Evolutionary conservation across 192 early-diverging fungal species (phyloP), one percentile per base, ranked within the genome.

Genomic region (Piromyces sp.): DNA sequence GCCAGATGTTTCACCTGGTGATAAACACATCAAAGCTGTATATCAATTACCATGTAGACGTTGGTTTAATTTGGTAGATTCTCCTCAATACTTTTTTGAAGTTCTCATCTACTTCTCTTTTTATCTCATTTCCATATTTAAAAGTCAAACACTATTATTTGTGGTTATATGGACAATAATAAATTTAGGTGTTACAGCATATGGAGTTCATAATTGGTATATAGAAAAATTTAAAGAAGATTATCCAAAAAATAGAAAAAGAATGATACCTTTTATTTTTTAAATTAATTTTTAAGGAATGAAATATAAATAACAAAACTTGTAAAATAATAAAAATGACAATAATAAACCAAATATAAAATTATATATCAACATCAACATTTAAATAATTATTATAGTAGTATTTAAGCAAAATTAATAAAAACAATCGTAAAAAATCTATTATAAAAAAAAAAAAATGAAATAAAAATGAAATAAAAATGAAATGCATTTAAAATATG

Each of bases 11-110:
- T 79, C 58, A 79, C 30, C 33, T 26, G 17, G 51, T 13, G 81
- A 79, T 81, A 79, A 30, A 22, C 2, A 30, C 19, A 37, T 37
- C 1, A 42, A 42, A 30, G 51, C 81, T 26, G 17, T 37, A 15
- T 82, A 82, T 80, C n/a, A 78, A 29, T 80, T 82, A 30, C 82
- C 82, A 3, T 29, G 17, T 30, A 26, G 9, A 13, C 30, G 42
- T 30, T 82, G 36, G 51, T 82, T 82, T 36, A 82, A 80, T 14
- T 31, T 36, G 9, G 36, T 82, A 17, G 82, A 82, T 36, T 82
- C 36, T 29, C 82, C 82, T 0, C 82, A 82, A 29, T 82, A 82
- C 36, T 82, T 82, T 13, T 82, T 82, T 80, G 82, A 82, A 80
- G 82, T 82, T 79, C 7, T 82, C 14, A 78, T 78, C 0, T 82